These are phyloP conservation scores for Colletotrichum plurivorum DNA, from an alignment of 2,329 filamentous ascomycete genomes.

Conservation along the genomic window DNA sequence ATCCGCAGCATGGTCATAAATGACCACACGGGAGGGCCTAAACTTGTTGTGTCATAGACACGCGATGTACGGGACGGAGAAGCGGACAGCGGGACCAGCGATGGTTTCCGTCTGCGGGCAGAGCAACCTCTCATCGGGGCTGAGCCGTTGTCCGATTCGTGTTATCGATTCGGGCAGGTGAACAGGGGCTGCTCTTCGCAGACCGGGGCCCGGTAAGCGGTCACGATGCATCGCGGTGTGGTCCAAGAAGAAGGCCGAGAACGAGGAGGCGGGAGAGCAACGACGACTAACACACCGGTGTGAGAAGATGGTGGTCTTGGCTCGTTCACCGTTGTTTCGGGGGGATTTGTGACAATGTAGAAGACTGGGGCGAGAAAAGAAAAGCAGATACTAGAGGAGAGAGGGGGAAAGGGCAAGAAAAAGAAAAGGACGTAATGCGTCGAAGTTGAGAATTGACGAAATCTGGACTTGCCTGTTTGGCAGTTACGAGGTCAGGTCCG, in stretches of 20 bases:
- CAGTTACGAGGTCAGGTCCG: background rate
- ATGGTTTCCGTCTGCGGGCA: background rate
- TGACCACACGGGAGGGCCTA: constrained; percentile 15
- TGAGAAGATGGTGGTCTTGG: constrained; percentile 28
- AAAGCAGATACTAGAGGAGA: constrained; percentile 10
- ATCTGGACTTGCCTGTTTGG: constrained; percentile 5
- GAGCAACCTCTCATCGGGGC: background rate
- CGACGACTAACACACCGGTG: constrained; percentile 14
- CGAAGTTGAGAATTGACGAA: constrained; percentile 37
- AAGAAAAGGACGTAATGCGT: constrained; percentile 18
- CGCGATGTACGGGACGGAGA: background rate
- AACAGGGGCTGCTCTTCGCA: background rate
- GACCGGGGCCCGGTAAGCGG: background rate
- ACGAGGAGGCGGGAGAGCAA: background rate
- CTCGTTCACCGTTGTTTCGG: constrained; percentile 35
- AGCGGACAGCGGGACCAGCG: background rate
- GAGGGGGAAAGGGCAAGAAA: constrained; percentile 13
- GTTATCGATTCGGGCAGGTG: constrained; percentile 2
- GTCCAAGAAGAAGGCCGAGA: background rate
- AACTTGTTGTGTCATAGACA: constrained; percentile 2
- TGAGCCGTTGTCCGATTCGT: background rate
- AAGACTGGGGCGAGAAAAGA: constrained; percentile 13
- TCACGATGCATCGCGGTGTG: constrained; percentile 1
- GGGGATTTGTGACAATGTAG: constrained; percentile 14
- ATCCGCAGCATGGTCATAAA: constrained; percentile 20